Percentiles rank a stretch among this genome's conserved stretches.
These are phyloP conservation scores for Castanea mollissima DNA, from an alignment of 306 rosid species.

Conservation along the genomic window DNA sequence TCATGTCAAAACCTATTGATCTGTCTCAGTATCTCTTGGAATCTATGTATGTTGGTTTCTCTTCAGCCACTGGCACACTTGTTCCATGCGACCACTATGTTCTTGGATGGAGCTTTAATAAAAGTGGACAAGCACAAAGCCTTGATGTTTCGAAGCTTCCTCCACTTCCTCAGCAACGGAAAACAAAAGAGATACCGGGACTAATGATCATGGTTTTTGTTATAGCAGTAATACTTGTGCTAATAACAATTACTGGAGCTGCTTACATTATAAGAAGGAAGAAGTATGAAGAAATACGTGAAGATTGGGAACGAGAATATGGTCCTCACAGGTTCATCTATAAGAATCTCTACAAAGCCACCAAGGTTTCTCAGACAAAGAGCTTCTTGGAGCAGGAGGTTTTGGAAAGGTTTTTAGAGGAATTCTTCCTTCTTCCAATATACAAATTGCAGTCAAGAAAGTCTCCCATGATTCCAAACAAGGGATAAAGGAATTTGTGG, in stretches of 20 bases:
- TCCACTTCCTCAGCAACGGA: neutral
- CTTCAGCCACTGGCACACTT: slow-evolving; percentile 23
- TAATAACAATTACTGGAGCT: neutral
- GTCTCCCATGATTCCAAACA: slow-evolving; percentile 39
- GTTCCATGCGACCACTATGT: slow-evolving; percentile 13
- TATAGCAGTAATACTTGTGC: neutral
- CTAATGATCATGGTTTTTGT: neutral
- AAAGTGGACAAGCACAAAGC: slow-evolving; percentile 30
- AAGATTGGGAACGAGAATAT: slow-evolving; percentile 38
- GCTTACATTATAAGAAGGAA: slow-evolving; percentile 11
- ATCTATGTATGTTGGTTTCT: slow-evolving; percentile 37
- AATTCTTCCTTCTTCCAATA: slow-evolving; percentile 8
- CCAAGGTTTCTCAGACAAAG: slow-evolving; percentile 31
- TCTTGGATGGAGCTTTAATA: slow-evolving; percentile 38
- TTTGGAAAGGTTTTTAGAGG: slow-evolving; percentile 43
- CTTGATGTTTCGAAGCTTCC: slow-evolving; percentile 10
- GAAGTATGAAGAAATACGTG: slow-evolving; percentile 24
- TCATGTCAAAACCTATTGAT: slow-evolving; percentile 3
- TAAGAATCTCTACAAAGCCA: slow-evolving; percentile 23
- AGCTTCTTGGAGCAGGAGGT: slow-evolving; percentile 39
- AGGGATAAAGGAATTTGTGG: slow-evolving; percentile 40
- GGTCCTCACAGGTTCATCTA: slow-evolving; percentile 38
- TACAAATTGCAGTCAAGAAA: slow-evolving; percentile 34
- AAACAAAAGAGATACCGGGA: neutral
- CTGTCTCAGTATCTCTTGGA: slow-evolving; percentile 12